A percentile compares a stretch with the other conserved stretches of the same genome.
phyloP scores from a whole-genome alignment of 495 filamentous ascomycete species.

The Stereocaulon alpinum region DNA sequence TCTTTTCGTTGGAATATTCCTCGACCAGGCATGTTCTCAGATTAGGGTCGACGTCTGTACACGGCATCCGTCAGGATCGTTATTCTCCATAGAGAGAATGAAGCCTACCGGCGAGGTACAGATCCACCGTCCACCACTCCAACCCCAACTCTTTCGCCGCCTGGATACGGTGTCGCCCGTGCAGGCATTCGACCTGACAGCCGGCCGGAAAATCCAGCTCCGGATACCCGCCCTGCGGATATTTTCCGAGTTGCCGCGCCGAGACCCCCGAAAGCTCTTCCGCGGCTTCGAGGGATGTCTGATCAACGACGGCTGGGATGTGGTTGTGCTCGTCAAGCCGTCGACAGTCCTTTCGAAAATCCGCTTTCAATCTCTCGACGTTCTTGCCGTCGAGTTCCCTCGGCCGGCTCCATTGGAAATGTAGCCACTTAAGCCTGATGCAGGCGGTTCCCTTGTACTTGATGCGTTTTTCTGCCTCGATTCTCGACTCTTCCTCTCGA shows the following conservation, averaged over 20 bases:
- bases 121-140: not conserved
- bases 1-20: constrained; percentile 31
- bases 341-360: constrained; percentile 2
- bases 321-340: not conserved
- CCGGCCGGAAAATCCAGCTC: constrained; percentile 11
- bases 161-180: not conserved
- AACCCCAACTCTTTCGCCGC: not conserved
- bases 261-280: not conserved
- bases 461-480: not conserved
- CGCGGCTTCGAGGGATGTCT: not conserved
- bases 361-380: constrained; percentile 7
- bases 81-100: not conserved
- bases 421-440: constrained; percentile 2
- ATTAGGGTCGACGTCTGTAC: constrained; percentile 1
- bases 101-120: not conserved
- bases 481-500: not conserved
- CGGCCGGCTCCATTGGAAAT: not conserved
- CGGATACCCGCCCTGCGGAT: constrained; percentile 1
- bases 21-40: constrained; percentile 22
- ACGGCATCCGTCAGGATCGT: not conserved
- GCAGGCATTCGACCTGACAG: constrained; percentile 5
- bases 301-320: not conserved
- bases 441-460: not conserved
- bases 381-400: constrained; percentile 6
- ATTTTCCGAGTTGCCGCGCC: not conserved